Percentiles rank a stretch among this genome's conserved stretches.
phyloP scores from a whole-genome alignment of 2,329 filamentous ascomycete genomes.

The Pseudonectria foliicola region DNA sequence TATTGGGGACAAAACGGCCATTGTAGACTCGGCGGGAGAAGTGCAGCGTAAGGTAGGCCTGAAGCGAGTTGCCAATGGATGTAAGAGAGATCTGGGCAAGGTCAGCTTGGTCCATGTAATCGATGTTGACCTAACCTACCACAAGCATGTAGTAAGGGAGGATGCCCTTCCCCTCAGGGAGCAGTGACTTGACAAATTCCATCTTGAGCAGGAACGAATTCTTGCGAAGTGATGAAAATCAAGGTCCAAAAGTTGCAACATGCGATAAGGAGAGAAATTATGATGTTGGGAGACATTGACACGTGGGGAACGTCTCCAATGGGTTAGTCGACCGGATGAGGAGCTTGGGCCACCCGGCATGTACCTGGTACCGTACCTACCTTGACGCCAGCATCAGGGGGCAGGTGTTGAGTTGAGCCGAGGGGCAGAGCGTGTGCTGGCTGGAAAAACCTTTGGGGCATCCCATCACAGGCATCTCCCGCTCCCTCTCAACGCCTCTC shows the following conservation, averaged over 20 bases:
- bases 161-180: constrained; percentile 45
- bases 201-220: constrained; percentile 24
- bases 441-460: constrained; percentile 16
- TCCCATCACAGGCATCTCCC: not conserved
- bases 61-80: constrained; percentile 76
- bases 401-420: constrained; percentile 13
- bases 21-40: constrained; percentile 87
- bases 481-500: constrained; percentile 1
- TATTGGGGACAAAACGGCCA: constrained; percentile 50
- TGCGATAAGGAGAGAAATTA: constrained; percentile 1
- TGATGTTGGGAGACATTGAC: constrained; percentile 7
- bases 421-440: not conserved
- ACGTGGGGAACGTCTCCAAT: constrained; percentile 1
- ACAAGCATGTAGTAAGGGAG: constrained; percentile 53
- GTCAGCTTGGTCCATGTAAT: constrained; percentile 4
- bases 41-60: constrained; percentile 72
- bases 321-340: constrained; percentile 1
- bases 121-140: constrained; percentile 30
- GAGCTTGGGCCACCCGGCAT: constrained; percentile 21
- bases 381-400: constrained; percentile 11
- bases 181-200: constrained; percentile 37
- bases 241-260: not conserved
- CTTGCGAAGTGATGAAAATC: too few species aligned
- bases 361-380: constrained; percentile 6
- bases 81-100: constrained; percentile 65